phyloP scores from a whole-genome alignment of 108 stramenopile genomes.

The Schizochytrium sp. region DNA sequence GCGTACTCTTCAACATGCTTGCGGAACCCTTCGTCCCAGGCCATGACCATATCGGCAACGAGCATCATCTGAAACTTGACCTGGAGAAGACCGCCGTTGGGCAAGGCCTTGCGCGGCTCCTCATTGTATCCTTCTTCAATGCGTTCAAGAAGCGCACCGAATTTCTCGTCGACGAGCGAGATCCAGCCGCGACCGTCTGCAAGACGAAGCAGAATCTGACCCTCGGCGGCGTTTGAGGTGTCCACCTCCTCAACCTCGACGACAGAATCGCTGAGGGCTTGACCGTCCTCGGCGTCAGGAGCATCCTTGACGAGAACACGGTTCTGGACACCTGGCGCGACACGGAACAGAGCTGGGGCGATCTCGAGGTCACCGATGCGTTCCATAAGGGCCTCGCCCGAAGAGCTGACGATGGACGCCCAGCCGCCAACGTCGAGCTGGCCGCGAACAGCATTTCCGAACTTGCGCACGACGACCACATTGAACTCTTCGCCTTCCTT shows the following conservation, averaged over 20 bases:
- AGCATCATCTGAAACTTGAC: constrained; percentile 55
- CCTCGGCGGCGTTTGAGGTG: neutral
- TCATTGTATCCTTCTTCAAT: neutral
- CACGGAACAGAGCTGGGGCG: neutral
- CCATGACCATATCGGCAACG: constrained; percentile 59
- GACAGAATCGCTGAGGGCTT: neutral
- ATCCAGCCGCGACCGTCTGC: neutral
- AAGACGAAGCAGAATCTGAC: neutral
- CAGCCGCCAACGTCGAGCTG: neutral
- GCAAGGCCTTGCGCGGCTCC: neutral
- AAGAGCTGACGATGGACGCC: neutral
- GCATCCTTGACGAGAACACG: neutral
- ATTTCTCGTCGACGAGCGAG: neutral
- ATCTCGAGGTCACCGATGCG: neutral
- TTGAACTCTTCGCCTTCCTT: neutral
- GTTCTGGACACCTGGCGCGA: neutral
- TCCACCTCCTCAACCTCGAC: neutral
- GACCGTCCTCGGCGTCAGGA: neutral
- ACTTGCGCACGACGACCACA: neutral
- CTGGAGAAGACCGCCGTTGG: neutral
- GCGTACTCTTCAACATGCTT: constrained; percentile 66
- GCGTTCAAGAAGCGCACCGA: neutral
- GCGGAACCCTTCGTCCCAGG: constrained; percentile 57
- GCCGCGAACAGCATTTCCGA: neutral
- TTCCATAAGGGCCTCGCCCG: neutral